A percentile compares a stretch with the other conserved stretches of the same genome.
phyloP scores from a whole-genome alignment of 371 early-diverging fungal species.

The Lichtheimia hyalospora region DNA sequence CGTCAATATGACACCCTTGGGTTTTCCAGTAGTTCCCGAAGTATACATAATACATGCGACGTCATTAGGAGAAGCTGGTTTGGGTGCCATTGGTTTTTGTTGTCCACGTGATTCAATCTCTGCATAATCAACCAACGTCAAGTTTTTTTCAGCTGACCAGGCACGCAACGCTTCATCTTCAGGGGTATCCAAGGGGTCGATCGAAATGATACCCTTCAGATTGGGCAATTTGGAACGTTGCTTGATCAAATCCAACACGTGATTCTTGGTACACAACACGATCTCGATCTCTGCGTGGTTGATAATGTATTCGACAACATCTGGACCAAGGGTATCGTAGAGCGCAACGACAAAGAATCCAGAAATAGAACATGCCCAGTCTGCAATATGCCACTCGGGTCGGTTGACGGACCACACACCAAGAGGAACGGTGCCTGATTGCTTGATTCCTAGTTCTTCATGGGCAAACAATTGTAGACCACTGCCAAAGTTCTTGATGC shows the following conservation, averaged over 20 bases:
- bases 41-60: slow-evolving; percentile 95
- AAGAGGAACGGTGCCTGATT: slow-evolving; percentile 39
- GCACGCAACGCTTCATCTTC: slow-evolving; percentile 32
- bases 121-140: slow-evolving; percentile 50
- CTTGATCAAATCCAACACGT: slow-evolving; percentile 63
- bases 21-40: slow-evolving; percentile 85
- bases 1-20: slow-evolving; percentile 63
- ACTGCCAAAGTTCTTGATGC: slow-evolving; percentile 73
- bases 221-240: slow-evolving; percentile 50
- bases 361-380: slow-evolving; percentile 58
- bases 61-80: slow-evolving; percentile 51
- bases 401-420: slow-evolving; percentile 85
- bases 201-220: slow-evolving; percentile 76
- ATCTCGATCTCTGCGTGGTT: slow-evolving; percentile 75
- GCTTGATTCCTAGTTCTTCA: slow-evolving; percentile 32
- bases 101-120: slow-evolving; percentile 64
- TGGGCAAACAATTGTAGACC: slow-evolving; percentile 55
- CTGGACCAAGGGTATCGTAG: slow-evolving; percentile 95
- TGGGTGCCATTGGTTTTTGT: slow-evolving; percentile 33
- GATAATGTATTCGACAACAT: slow-evolving; percentile 67
- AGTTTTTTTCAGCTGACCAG: slow-evolving; percentile 52
- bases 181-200: slow-evolving; percentile 61
- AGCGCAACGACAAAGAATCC: slow-evolving; percentile 83
- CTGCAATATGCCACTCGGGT: slow-evolving; percentile 91
- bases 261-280: slow-evolving; percentile 71